A percentile compares a stretch with the other conserved stretches of the same genome.
Conservation (phyloP, 106 monocot species). For the Acorus gramineus region DNA sequence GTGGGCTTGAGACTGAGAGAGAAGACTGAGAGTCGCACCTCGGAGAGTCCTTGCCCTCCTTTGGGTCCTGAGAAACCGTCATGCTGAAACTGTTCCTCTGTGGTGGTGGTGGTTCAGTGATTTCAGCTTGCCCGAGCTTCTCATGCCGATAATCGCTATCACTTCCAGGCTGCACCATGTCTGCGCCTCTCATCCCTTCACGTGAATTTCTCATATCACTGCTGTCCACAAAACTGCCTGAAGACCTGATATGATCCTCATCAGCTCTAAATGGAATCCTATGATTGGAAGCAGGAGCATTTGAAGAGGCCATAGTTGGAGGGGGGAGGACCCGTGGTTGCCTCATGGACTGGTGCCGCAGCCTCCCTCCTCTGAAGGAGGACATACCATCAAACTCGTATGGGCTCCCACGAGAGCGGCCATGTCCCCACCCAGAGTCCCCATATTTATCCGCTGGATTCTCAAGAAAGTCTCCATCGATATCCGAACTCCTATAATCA, state of each 20-base stretch:
- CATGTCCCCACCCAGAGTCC: conserved; percentile 41
- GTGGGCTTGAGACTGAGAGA: conserved; percentile 79
- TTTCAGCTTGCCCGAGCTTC: conserved; percentile 17
- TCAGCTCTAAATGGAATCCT: conserved; percentile 29
- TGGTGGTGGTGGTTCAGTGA: conserved; percentile 3
- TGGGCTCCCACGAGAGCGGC: conserved; percentile 26
- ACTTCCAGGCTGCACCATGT: conserved; percentile 19
- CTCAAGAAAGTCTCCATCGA: conserved; percentile 44
- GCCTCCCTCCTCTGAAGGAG: conserved; percentile 44
- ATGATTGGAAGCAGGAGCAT: conserved; percentile 20
- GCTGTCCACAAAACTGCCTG: conserved; percentile 9
- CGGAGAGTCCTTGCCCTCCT: conserved; percentile 40
- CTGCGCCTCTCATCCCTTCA: conserved; percentile 14
- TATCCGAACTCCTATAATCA: conserved; percentile 36
- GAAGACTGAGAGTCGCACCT: conserved; percentile 66
- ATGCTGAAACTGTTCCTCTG: conserved; percentile 13
- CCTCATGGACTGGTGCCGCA: conserved; percentile 26
- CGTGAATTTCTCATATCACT: conserved; percentile 18
- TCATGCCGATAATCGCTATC: conserved; percentile 23
- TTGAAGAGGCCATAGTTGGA: conserved; percentile 25
- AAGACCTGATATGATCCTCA: conserved; percentile 16
- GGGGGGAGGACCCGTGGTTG: conserved; percentile 92
- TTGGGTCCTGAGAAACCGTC: conserved; percentile 10
- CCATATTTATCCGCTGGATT: conserved; percentile 34
- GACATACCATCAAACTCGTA: conserved; percentile 47